Base-by-base conservation (phyloP, 305 asterid species). In the Fraxinus baroniana region DNA sequence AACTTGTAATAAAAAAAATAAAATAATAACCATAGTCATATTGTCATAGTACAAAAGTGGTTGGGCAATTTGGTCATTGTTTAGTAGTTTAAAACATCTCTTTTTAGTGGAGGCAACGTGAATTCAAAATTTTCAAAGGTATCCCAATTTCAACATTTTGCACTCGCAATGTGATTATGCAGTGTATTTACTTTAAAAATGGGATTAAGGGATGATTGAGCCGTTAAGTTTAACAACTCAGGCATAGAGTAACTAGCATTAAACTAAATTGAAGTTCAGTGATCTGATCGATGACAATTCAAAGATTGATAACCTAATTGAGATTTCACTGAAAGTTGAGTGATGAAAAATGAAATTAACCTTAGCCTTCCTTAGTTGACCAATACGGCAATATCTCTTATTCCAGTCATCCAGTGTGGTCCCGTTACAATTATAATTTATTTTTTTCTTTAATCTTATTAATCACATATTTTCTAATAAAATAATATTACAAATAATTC, bases 281-380 rank as follows among this genome's bases (percentile, higher is more conserved):
- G 6, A 15, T 49, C 18, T 49, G 7, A 49, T 49, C 3, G 1
- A 15, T 1, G 6, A 49, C 7, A 49, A 49, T 13, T 49, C 15
- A 49, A 49, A 49, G 60, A 15, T 49, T 1, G 60, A 17, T 49
- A 13, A 3, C 18, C 60, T 49, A 15, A 49, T 49, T 15, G 60
- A 49, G 60, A 15, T 49, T 49, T 49, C 20, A 15, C 7, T 49
- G 20, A 49, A 49, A 49, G 60, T 10, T 15, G 60, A 15, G 18
- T 49, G 60, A 15, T 7, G 7, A 15, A 15, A 49, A 49, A 49
- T 13, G 60, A 49, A 3, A 15, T 15, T 15, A 49, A 49, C 20
- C 20, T n/a, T 17, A 74, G 91, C 86, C 84, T 76, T 88, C 91
- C 80, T 86, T 72, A 81, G 84, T 86, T 91, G 94, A 90, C 95